These are phyloP conservation scores for Luvunga scandens DNA, from an alignment of 345 rosid genomes.

Conservation along the genomic window DNA sequence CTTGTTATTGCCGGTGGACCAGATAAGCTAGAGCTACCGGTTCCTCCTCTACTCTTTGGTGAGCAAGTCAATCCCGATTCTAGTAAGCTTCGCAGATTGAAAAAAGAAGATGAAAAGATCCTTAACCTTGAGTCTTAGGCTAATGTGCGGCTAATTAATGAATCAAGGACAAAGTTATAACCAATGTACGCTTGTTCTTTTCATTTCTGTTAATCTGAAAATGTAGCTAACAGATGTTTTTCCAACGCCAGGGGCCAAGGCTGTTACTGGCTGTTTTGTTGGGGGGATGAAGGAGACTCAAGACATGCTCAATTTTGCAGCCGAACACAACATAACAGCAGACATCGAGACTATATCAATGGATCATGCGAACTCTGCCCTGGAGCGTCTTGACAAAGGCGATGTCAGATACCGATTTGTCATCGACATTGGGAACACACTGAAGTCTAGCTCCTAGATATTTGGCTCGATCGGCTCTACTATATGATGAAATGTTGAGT, in stretches of 20 bases:
- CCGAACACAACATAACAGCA: constrained; percentile 18
- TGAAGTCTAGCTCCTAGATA: not conserved
- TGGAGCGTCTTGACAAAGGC: constrained; percentile 15
- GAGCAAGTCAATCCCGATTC: not conserved
- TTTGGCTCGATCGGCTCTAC: not conserved
- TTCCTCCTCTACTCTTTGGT: not conserved
- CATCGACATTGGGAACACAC: constrained; percentile 26
- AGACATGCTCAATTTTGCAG: constrained; percentile 24
- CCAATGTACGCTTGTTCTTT: no score
- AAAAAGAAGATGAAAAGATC: no score
- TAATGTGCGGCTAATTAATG: not conserved
- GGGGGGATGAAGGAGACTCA: constrained; percentile 40
- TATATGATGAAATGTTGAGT: not conserved
- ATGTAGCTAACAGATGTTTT: not conserved
- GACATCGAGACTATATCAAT: constrained; percentile 25
- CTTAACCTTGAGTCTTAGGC: not conserved
- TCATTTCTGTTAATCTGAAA: not conserved
- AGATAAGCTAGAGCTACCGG: constrained; percentile 6
- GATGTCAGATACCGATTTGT: constrained; percentile 30
- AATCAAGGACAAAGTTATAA: no score
- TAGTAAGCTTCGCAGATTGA: not conserved
- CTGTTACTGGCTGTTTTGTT: constrained; percentile 8
- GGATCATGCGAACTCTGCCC: constrained; percentile 25
- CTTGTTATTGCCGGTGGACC: constrained; percentile 23
- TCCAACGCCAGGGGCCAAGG: constrained; percentile 20